A percentile compares a stretch with the other conserved stretches of the same genome.
phyloP scores from a whole-genome alignment of 2,329 filamentous ascomycete species.

The Didymella lethalis region DNA sequence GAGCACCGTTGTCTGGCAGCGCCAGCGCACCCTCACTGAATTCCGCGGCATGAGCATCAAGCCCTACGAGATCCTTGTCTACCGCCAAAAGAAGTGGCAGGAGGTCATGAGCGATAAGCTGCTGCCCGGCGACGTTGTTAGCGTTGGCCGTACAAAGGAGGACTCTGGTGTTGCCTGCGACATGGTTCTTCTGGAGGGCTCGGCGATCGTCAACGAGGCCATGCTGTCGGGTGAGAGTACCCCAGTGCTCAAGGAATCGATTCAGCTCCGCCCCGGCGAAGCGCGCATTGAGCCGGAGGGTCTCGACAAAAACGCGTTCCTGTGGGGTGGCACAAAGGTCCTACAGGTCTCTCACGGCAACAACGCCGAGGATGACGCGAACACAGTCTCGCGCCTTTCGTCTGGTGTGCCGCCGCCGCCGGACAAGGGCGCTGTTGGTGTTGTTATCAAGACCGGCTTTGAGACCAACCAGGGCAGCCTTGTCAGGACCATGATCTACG shows the following conservation, averaged over 20 bases:
- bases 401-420: constrained; percentile 85
- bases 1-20: constrained; percentile 98
- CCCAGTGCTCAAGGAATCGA: constrained; percentile 92
- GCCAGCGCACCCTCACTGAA: constrained; percentile 92
- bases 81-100: constrained; percentile 84
- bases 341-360: constrained; percentile 92
- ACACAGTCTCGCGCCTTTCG: constrained; percentile 68
- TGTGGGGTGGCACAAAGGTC: constrained; percentile 97
- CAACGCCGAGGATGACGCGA: constrained; percentile 70
- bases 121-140: constrained; percentile 91
- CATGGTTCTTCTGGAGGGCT: constrained; percentile 93
- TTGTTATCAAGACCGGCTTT: constrained; percentile 97
- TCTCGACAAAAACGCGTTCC: constrained; percentile 93
- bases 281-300: constrained; percentile 85
- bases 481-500: constrained; percentile 99
- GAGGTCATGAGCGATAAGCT: constrained; percentile 91
- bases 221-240: constrained; percentile 99
- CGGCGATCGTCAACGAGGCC: constrained; percentile 97
- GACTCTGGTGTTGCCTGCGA: constrained; percentile 97
- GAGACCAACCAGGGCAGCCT: constrained; percentile 98
- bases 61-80: constrained; percentile 93
- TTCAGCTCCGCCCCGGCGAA: constrained; percentile 86
- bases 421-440: constrained; percentile 90
- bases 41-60: constrained; percentile 99
- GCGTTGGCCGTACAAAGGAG: constrained; percentile 92